Evolutionary conservation across 352 stramenopile species (phyloP).

Genomic region (Thraustotheca clavata): DNA sequence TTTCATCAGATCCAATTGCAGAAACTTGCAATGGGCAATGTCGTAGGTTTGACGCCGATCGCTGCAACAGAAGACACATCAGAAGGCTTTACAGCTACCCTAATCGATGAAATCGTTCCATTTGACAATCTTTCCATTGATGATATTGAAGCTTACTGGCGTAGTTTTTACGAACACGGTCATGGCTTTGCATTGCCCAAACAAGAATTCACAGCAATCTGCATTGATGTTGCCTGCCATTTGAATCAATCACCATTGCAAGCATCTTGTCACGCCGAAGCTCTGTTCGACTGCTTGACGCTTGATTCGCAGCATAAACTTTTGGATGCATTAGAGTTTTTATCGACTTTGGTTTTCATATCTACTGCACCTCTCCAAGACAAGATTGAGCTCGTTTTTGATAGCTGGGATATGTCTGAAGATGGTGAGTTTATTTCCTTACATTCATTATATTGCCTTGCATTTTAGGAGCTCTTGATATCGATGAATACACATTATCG

Average conservation of each 20-base stretch:
- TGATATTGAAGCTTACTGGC: conserved; percentile 76
- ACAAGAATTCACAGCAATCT: conserved; percentile 50
- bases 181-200: conserved; percentile 58
- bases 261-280: conserved; percentile 37
- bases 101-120: conserved; percentile 43
- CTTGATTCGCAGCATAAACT: conserved; percentile 16
- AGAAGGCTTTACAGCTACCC: neutral
- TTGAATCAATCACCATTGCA: conserved; percentile 37
- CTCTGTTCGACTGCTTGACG: conserved; percentile 48
- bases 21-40: conserved; percentile 15
- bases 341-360: conserved; percentile 65
- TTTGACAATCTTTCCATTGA: conserved; percentile 64
- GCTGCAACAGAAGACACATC: neutral
- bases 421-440: conserved; percentile 31
- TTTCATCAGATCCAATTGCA: neutral
- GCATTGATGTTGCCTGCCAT: conserved; percentile 35
- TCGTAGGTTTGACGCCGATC: conserved; percentile 8
- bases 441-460: neutral
- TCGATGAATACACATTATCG: conserved; percentile 83
- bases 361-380: conserved; percentile 46
- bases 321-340: conserved; percentile 74
- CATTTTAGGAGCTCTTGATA: conserved; percentile 30
- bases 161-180: conserved; percentile 73
- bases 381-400: conserved; percentile 77
- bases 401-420: conserved; percentile 84